Evolutionary conservation across 345 rosid genomes (phyloP), one percentile per base, ranked within the genome.

Genomic region (Aethionema arabicum): DNA sequence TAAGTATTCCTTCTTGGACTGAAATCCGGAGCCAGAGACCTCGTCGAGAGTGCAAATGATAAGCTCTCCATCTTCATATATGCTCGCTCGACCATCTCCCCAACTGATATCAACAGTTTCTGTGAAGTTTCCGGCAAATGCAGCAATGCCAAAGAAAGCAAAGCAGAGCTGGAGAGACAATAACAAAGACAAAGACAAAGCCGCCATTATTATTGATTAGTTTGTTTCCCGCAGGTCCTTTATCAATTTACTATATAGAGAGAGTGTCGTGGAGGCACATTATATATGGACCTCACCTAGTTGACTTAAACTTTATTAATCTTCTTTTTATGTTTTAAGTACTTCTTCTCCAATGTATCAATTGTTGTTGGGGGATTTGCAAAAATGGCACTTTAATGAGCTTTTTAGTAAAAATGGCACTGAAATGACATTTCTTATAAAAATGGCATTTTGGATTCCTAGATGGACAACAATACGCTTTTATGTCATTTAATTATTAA

Each of bases 71-170:
- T 59, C 36, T 29, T 80, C 72, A 35, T 16, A 69, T 27, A 80
- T 76, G 48, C 66, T 77, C 12, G 66, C 80, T 31, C 78, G 74
- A n/a, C 70, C 78, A 41, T 77, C 46, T 40, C 82, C 84, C 76
- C 78, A 77, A 9, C 74, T 56, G 16, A 80, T 73, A 8, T 73
- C 76, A 60, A 80, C 56, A 56, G 68, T 76, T 13, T 73, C 56
- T 14, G 67, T 39, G 72, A 78, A 78, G 69, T n/a, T 66, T 44
- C 70, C 75, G 3, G 78, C 79, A 0, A 69, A 70, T 66, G 59
- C 61, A 46, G 52, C 56, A 12, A 55, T 29, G 41, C 61, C 60
- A 43, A 58, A 71, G 44, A 53, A 42, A 68, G 78, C 74, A 67
- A 54, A 14, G 29, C 32, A 12, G 11, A 58, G 27, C 37, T 33